These are phyloP conservation scores for Suhomyces yuchorum DNA, from an alignment of 1,139 yeast genomes.

Conservation along the genomic window DNA sequence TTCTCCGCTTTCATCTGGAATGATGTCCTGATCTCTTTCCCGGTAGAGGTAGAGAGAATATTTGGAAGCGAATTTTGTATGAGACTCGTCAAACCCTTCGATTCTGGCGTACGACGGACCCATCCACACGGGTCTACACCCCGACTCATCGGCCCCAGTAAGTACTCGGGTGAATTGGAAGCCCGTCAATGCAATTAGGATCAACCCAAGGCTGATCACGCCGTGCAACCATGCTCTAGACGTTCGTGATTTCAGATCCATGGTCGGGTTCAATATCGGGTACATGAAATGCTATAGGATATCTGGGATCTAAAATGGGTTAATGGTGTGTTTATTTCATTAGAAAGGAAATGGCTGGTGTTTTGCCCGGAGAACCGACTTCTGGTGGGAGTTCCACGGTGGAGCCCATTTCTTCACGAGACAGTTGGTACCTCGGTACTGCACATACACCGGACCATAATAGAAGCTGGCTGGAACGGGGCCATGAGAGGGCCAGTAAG, in stretches of 20 bases:
- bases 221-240: slow-evolving; percentile 12
- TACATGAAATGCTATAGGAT: not conserved
- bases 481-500: not conserved
- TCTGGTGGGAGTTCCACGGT: not conserved
- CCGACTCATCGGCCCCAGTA: slow-evolving; percentile 37
- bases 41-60: slow-evolving; percentile 80
- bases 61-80: slow-evolving; percentile 74
- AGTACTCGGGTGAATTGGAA: slow-evolving; percentile 24
- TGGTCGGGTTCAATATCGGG: not conserved
- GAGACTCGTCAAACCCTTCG: slow-evolving; percentile 67
- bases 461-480: not conserved
- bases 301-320: not conserved
- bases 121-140: slow-evolving; percentile 67
- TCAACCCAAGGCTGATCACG: slow-evolving; percentile 12
- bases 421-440: not conserved
- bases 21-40: slow-evolving; percentile 70
- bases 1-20: slow-evolving; percentile 44
- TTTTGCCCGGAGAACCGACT: not conserved
- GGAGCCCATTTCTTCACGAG: not conserved
- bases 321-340: not conserved
- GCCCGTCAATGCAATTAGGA: slow-evolving; percentile 17
- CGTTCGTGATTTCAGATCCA: slow-evolving; percentile 7
- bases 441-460: not conserved
- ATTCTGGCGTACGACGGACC: slow-evolving; percentile 77
- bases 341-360: not conserved